Conservation (phyloP, 2,329 filamentous ascomycete genomes). For the Aspergillus brunneoviolaceus region DNA sequence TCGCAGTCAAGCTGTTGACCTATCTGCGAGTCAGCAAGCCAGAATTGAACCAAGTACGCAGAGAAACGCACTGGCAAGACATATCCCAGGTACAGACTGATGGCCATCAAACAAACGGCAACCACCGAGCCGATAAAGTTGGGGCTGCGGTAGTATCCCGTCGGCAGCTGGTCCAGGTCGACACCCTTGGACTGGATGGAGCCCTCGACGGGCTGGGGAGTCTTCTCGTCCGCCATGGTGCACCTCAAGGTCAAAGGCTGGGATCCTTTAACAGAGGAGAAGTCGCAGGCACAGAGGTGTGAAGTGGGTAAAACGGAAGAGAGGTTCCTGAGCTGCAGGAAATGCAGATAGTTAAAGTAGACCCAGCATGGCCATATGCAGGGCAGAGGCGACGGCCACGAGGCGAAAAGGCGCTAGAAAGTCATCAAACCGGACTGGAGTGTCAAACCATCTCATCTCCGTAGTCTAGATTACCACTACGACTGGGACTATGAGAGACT, state of each 20-base stretch:
- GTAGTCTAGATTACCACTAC: background rate
- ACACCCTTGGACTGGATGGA: background rate
- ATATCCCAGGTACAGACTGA: slow-evolving; percentile 25
- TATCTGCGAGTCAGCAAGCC: background rate
- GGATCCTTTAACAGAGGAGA: background rate
- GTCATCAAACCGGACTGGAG: background rate
- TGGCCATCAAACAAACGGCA: slow-evolving; percentile 7
- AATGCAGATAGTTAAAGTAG: background rate
- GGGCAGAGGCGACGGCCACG: background rate
- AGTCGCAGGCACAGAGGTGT: background rate
- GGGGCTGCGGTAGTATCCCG: slow-evolving; percentile 2
- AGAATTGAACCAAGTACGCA: too few relatives aligned
- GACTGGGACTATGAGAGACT: background rate
- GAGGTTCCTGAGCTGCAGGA: background rate
- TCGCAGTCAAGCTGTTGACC: slow-evolving; percentile 22
- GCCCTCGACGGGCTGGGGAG: background rate
- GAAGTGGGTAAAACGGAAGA: background rate
- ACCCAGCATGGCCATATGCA: background rate
- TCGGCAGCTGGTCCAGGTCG: background rate
- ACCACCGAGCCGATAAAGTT: slow-evolving; percentile 5
- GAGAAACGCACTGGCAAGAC: slow-evolving; percentile 14
- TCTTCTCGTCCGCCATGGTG: slow-evolving; percentile 2
- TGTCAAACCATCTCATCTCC: background rate
- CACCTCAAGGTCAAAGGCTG: background rate
- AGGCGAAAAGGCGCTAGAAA: background rate